Conservation (phyloP, 305 asterid genomes). For the Fraxinus angustifolia region DNA sequence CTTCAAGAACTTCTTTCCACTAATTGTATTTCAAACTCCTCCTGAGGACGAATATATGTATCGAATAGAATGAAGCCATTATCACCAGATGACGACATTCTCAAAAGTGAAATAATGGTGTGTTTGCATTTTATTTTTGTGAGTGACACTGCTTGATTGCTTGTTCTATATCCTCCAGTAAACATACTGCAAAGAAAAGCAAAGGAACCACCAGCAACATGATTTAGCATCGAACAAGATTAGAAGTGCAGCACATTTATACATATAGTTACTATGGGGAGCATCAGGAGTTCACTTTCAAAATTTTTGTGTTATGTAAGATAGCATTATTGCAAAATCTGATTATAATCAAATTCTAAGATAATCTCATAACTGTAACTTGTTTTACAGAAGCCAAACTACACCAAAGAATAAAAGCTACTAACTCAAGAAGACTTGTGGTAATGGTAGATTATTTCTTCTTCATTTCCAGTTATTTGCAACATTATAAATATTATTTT, state of each 20-base stretch:
- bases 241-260: neutral
- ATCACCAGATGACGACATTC: slow-evolving; percentile 12
- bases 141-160: slow-evolving; percentile 27
- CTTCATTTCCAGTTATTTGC: neutral
- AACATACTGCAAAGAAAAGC: slow-evolving; percentile 11
- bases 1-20: slow-evolving; percentile 24
- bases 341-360: neutral
- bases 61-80: slow-evolving; percentile 35
- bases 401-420: neutral
- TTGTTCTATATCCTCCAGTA: slow-evolving; percentile 23
- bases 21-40: slow-evolving; percentile 23
- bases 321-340: neutral
- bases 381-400: neutral
- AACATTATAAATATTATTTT: neutral
- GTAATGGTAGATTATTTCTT: neutral
- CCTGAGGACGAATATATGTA: slow-evolving; percentile 20
- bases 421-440: neutral
- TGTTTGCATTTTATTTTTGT: slow-evolving; percentile 28
- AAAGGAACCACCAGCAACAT: slow-evolving; percentile 26
- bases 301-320: neutral
- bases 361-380: neutral
- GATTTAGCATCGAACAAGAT: slow-evolving; percentile 8
- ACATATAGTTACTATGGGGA: neutral
- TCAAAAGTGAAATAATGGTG: slow-evolving; percentile 6
- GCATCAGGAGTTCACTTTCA: neutral